Evolutionary conservation across 2,329 filamentous ascomycete species (phyloP), one percentile per base, ranked within the genome.

Genomic region (Colletotrichum sojae): DNA sequence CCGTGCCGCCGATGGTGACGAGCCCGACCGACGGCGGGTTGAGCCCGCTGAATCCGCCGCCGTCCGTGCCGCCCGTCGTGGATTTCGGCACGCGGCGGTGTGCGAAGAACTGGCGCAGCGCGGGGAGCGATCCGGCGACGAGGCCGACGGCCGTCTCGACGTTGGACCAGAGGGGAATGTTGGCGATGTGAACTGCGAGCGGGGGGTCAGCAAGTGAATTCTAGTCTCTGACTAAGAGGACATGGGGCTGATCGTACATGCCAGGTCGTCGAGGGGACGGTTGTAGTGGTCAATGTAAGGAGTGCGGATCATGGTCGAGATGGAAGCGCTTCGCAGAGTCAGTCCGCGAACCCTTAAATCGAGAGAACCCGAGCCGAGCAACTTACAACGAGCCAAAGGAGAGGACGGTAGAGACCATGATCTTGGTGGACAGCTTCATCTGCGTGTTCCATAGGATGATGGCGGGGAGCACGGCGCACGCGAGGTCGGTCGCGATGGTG

Each of bases 401-500:
- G 27, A 73, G 59, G 13, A 73, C 45, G 2, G 62, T 66, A 16
- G 69, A 59, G 13, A 74, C 67, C 57, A 70, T 59, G 1, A 73
- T 61, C 67, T 73, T 73, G 12, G 57, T 70, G 10, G 66, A 67
- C 3, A 65, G 62, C 63, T 75, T 73, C 75, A 79, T 78, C 61
- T 79, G 76, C 13, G 76, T 77, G 1, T 73, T 73, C 74, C 75
- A 79, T 1, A 80, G 67, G 25, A 80, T 73, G 13, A 78, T 60
- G 0, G 75, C 78, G 0, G 77, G 78, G 1, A 80, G 66, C 1
- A 79, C 65, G 0, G 75, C 76, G 5, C 75, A 76, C 13, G 76
- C 75, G 48, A 78, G 31, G 59, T 79, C 77, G n/a, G 77, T 80
- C 6, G 73, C 66, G 31, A 80, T 78, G 16, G 78, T 78, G 20